phyloP scores from a whole-genome alignment of 352 stramenopile genomes.

The Phytopythium vexans region DNA sequence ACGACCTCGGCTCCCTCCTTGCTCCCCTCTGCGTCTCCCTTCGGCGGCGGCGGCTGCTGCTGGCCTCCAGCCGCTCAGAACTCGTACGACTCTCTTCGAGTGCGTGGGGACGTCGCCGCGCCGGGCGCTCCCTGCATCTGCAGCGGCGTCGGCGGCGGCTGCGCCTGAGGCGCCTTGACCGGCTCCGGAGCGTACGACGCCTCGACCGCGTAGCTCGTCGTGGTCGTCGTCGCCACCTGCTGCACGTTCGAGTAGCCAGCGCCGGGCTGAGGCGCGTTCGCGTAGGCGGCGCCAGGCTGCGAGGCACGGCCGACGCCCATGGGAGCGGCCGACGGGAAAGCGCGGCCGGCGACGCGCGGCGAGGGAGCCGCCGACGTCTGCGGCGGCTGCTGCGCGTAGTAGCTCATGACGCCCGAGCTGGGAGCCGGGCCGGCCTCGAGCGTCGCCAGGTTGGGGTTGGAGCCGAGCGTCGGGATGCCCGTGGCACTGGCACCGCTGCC shows the following conservation, averaged over 20 bases:
- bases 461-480: slow-evolving; percentile 18
- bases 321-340: slow-evolving; percentile 33
- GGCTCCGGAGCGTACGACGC: slow-evolving; percentile 7
- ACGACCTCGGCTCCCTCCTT: not conserved
- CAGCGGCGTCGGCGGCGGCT: slow-evolving; percentile 19
- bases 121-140: slow-evolving; percentile 10
- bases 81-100: slow-evolving; percentile 32
- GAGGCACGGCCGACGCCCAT: slow-evolving; percentile 16
- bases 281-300: slow-evolving; percentile 4
- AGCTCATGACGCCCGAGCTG: slow-evolving; percentile 37
- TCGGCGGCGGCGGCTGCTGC: not conserved
- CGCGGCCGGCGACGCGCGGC: slow-evolving; percentile 38
- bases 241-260: slow-evolving; percentile 1
- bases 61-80: slow-evolving; percentile 15
- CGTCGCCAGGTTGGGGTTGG: not conserved
- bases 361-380: slow-evolving; percentile 37
- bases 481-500: slow-evolving; percentile 13
- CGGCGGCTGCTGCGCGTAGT: slow-evolving; percentile 52
- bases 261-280: slow-evolving; percentile 1
- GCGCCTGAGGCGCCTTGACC: slow-evolving; percentile 7
- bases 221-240: not conserved
- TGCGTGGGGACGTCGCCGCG: slow-evolving; percentile 21
- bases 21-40: not conserved
- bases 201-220: not conserved
- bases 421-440: slow-evolving; percentile 6